These are phyloP conservation scores for Abortiporus biennis DNA, from an alignment of 1,284 basidiomycete genomes.

Conservation along the genomic window DNA sequence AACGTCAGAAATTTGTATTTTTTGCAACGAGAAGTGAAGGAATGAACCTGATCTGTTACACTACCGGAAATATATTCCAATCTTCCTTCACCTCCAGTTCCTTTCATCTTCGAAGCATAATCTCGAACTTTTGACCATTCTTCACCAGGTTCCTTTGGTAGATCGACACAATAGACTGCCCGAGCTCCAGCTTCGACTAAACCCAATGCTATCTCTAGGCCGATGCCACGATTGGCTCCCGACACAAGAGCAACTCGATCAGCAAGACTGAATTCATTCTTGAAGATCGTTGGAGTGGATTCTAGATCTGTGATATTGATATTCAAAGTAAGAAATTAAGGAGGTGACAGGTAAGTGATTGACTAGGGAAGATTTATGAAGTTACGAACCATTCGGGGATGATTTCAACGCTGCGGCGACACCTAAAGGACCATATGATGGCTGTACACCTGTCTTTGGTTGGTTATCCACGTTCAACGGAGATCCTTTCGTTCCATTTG, in stretches of 20 bases:
- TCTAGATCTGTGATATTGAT: conserved; percentile 4
- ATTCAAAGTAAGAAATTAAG: too few species aligned
- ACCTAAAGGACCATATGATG: conserved; percentile 51
- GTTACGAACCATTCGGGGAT: conserved; percentile 23
- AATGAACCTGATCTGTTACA: conserved; percentile 47
- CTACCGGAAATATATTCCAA: conserved; percentile 64
- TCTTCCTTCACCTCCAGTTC: conserved; percentile 31
- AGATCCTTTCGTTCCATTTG: too few species aligned
- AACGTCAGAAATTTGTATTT: neutral
- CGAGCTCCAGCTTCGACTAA: conserved; percentile 74
- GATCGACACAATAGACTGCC: conserved; percentile 71
- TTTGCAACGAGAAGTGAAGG: neutral
- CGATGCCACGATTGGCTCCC: conserved; percentile 76
- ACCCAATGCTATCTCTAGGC: conserved; percentile 76
- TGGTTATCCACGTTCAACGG: conserved; percentile 22
- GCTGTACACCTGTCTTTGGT: conserved; percentile 28
- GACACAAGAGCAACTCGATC: conserved; percentile 74
- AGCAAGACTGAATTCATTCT: conserved; percentile 64
- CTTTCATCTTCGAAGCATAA: conserved; percentile 40
- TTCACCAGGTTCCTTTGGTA: conserved; percentile 55
- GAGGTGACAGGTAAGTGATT: neutral
- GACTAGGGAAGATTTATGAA: neutral
- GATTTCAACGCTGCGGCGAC: conserved; percentile 51
- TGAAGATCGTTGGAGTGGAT: conserved; percentile 36
- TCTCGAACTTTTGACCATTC: conserved; percentile 58